phyloP scores from a whole-genome alignment of 148 eudicot species.

The Oxyria digyna region DNA sequence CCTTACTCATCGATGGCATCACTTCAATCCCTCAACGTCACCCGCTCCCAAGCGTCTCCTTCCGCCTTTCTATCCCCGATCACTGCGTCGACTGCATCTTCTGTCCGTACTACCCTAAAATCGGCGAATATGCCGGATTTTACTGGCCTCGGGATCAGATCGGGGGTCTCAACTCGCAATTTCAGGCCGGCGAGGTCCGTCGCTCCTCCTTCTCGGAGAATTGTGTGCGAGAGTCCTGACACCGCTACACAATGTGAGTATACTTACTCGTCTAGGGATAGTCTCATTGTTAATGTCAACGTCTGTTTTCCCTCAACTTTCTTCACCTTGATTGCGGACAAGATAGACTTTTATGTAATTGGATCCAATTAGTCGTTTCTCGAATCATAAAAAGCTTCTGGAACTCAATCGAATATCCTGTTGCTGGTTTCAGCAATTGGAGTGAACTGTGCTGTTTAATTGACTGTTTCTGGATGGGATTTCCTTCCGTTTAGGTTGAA shows the following conservation, averaged over 20 bases:
- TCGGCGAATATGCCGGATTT: conserved; percentile 29
- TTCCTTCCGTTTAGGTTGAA: neutral
- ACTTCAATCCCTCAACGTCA: conserved; percentile 39
- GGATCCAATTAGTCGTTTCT: neutral
- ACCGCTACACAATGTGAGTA: conserved; percentile 44
- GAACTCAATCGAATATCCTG: neutral
- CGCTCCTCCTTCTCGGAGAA: conserved; percentile 25
- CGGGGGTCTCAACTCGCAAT: conserved; percentile 11
- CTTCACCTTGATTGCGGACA: neutral
- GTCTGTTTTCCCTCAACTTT: neutral
- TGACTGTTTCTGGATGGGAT: neutral
- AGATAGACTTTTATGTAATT: neutral
- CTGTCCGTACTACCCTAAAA: conserved; percentile 14
- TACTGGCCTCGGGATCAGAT: conserved; percentile 26
- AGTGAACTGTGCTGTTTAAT: neutral
- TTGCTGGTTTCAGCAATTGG: neutral
- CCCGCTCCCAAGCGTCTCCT: conserved; percentile 32
- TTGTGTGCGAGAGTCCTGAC: conserved; percentile 60
- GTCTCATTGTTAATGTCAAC: neutral
- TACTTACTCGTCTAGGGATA: neutral
- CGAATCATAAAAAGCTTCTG: neutral
- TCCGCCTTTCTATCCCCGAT: conserved; percentile 25
- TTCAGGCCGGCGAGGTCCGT: conserved; percentile 1
- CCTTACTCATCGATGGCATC: conserved; percentile 31
- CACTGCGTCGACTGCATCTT: conserved; percentile 16